Evolutionary conservation across 129 eudicot genomes (phyloP).

Genomic region (Tagetes erecta): DNA sequence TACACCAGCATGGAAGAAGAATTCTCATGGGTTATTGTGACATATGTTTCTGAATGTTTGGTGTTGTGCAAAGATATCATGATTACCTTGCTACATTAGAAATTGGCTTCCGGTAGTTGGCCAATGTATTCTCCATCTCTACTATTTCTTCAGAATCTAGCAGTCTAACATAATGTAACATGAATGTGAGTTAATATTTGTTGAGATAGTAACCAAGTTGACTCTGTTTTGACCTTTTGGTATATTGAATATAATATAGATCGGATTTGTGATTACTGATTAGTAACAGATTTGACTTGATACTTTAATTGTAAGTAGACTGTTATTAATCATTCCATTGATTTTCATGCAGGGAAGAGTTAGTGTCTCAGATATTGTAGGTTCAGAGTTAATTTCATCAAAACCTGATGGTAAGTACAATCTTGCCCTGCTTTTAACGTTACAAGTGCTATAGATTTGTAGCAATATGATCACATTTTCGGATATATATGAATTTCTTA

Average conservation of each 20-base stretch:
- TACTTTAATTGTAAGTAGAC: neutral
- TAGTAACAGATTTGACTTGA: neutral
- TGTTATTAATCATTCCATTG: slow-evolving; percentile 9
- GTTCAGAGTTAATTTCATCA: slow-evolving; percentile 57
- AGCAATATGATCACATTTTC: slow-evolving; percentile 6
- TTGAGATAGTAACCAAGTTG: slow-evolving; percentile 4
- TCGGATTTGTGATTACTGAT: neutral
- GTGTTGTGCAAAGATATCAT: neutral
- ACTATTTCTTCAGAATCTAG: neutral
- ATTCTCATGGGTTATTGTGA: slow-evolving; percentile 1
- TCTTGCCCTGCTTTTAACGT: neutral
- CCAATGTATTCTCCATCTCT: neutral
- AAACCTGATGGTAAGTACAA: slow-evolving; percentile 58
- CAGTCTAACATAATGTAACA: neutral
- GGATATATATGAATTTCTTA: slow-evolving; percentile 11
- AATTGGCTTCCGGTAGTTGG: neutral
- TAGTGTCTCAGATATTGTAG: slow-evolving; percentile 64
- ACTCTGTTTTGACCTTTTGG: neutral
- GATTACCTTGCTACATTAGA: neutral
- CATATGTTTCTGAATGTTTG: neutral
- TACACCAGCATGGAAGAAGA: slow-evolving; percentile 6
- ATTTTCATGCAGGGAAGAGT: slow-evolving; percentile 53
- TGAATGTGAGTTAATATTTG: neutral
- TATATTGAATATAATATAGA: neutral
- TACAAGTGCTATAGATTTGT: slow-evolving; percentile 4